A percentile compares a stretch with the other conserved stretches of the same genome.
Conservation (phyloP, 202 grass and related monocot species). For the Alloteropsis angusta region DNA sequence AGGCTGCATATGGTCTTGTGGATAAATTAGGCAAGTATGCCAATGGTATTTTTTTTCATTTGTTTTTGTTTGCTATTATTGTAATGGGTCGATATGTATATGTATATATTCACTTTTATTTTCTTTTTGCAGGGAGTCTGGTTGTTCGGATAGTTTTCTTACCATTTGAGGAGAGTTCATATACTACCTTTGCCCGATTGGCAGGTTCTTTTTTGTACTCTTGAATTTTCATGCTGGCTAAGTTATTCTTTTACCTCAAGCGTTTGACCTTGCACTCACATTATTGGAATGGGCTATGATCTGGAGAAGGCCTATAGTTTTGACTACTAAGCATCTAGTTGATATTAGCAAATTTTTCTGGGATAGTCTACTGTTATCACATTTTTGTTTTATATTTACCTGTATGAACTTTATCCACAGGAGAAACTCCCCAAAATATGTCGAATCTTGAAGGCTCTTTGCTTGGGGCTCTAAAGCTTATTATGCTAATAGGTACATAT, state of each 20-base stretch:
- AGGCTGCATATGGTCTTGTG: slow-evolving; percentile 89
- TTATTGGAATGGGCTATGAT: not conserved
- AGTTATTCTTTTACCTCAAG: not conserved
- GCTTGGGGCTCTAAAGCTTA: slow-evolving; percentile 73
- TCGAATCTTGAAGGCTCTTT: slow-evolving; percentile 66
- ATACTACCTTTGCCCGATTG: slow-evolving; percentile 71
- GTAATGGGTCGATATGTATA: not conserved
- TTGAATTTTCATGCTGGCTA: slow-evolving; percentile 19
- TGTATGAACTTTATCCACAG: slow-evolving; percentile 39
- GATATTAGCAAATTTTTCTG: not conserved
- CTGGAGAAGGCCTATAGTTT: not conserved
- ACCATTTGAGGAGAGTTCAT: slow-evolving; percentile 98
- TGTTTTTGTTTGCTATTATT: slow-evolving; percentile 12
- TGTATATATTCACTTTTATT: slow-evolving; percentile 19
- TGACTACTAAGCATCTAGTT: not conserved
- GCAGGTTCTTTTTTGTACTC: slow-evolving; percentile 57
- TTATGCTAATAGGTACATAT: slow-evolving; percentile 76
- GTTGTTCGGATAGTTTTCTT: slow-evolving; percentile 97
- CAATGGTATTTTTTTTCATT: slow-evolving; percentile 8
- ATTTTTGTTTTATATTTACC: slow-evolving; percentile 22
- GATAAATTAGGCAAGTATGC: slow-evolving; percentile 82
- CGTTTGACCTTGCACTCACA: not conserved
- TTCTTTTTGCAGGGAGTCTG: slow-evolving; percentile 70
- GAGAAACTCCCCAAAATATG: slow-evolving; percentile 48
- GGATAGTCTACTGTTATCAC: not conserved